Evolutionary conservation across 2,329 filamentous ascomycete genomes (phyloP).

Genomic region (Fusarium sp.): DNA sequence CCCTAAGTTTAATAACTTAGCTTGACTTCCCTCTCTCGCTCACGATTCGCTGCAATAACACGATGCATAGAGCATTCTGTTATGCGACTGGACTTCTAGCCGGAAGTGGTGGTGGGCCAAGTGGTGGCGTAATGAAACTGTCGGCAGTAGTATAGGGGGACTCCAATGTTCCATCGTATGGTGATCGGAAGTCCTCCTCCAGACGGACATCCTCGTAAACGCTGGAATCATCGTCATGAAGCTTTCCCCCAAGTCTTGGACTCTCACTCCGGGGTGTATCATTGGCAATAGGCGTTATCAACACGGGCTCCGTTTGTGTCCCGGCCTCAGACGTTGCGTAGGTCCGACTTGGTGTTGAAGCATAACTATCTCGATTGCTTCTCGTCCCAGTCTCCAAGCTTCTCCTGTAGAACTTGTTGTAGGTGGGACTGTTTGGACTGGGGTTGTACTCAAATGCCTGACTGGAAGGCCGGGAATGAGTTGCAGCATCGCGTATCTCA

Average conservation of each 20-base stretch:
- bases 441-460: slow-evolving; percentile 54
- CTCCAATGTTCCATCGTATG: slow-evolving; percentile 6
- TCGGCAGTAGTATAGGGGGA: slow-evolving; percentile 3
- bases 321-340: slow-evolving; percentile 46
- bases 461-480: slow-evolving; percentile 52
- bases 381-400: slow-evolving; percentile 43
- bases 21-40: too few relatives aligned
- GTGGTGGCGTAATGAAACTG: slow-evolving; percentile 13
- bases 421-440: slow-evolving; percentile 53
- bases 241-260: neutral
- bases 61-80: neutral
- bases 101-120: slow-evolving; percentile 24
- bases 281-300: slow-evolving; percentile 20
- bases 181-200: slow-evolving; percentile 4
- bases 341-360: slow-evolving; percentile 32
- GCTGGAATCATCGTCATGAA: slow-evolving; percentile 15
- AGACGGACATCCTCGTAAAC: slow-evolving; percentile 31
- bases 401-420: slow-evolving; percentile 53
- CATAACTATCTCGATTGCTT: slow-evolving; percentile 41
- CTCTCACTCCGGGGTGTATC: slow-evolving; percentile 10
- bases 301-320: slow-evolving; percentile 47
- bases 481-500: slow-evolving; percentile 54
- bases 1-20: too few relatives aligned
- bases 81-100: slow-evolving; percentile 14
- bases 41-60: too few relatives aligned